Percentiles rank a stretch among this genome's conserved stretches.
Conservation (phyloP, 2,329 filamentous ascomycete genomes). For the Arthrobotrys iridis region DNA sequence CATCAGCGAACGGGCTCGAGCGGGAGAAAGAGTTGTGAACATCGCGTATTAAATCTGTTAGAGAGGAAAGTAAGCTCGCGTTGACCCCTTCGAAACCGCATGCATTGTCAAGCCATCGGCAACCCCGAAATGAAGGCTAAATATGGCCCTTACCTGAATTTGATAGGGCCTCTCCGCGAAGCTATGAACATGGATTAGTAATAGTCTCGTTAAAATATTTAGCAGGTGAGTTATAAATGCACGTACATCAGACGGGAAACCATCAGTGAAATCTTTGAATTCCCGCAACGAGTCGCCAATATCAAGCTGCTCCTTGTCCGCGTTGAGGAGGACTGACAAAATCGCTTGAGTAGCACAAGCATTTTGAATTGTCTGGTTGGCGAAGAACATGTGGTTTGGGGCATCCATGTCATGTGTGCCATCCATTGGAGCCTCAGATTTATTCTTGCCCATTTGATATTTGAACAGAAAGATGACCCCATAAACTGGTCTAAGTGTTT, state of each 20-base stretch:
- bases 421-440: constrained; percentile 75
- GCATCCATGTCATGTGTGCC: constrained; percentile 82
- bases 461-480: constrained; percentile 99
- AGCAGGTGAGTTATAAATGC: constrained; percentile 3
- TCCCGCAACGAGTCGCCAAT: constrained; percentile 76
- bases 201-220: constrained; percentile 19
- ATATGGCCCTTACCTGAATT: constrained; percentile 66
- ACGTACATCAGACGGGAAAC: constrained; percentile 74
- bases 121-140: constrained; percentile 33
- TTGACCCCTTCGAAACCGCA: neutral
- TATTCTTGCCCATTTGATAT: constrained; percentile 77
- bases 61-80: constrained; percentile 13
- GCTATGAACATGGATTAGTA: constrained; percentile 58
- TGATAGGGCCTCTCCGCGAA: constrained; percentile 75
- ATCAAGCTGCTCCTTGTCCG: constrained; percentile 71
- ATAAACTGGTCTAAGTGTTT: constrained; percentile 74
- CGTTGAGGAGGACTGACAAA: constrained; percentile 89
- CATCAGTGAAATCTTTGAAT: constrained; percentile 88
- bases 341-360: constrained; percentile 97
- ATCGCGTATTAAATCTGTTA: constrained; percentile 69
- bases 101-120: constrained; percentile 12
- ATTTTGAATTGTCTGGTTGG: constrained; percentile 96
- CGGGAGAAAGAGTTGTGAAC: constrained; percentile 92
- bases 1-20: constrained; percentile 89
- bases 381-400: constrained; percentile 85